Base-by-base conservation (phyloP, 2,329 filamentous ascomycete species). In the Hypoxylon sp. region DNA sequence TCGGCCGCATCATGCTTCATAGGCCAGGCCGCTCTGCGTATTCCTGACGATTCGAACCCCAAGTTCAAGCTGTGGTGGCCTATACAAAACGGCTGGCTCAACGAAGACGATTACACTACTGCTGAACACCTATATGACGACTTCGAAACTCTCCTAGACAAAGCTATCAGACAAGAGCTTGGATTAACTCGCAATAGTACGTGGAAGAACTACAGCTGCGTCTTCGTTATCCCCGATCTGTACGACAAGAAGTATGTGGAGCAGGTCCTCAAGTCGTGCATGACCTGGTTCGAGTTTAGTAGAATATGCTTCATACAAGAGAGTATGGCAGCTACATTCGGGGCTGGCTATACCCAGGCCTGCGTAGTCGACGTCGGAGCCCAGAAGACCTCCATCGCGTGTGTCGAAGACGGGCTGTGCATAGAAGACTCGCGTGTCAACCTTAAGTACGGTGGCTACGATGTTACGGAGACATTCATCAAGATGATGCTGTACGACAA, bases 401-500 rank as follows among this genome's bases (percentile, higher is more conserved):
- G 96, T 72, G 94, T 99, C 9, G 96, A 99, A 74, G 96, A 99
- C 78, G 96, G 96, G 1, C 91, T 99, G 80, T 94, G 93, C 75
- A 87, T 97, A 25, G 96, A 98, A 69, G 95, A 97, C 76, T 99
- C 96, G 14, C 89, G 96, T 14, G 88, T 99, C 76, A 98, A 98
- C 77, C 82, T 99, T 70, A 98, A 99, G 78, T 97, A 91, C 74
- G 96, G 96, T 53, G 96, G 96, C 0, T 90, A 87, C 73, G 96
- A 99, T 78, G 91, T 98, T 37, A 98, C 96, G 0, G 93, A 97
- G 73, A 92, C 93, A 0, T 97, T 99, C 74, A 86, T 97, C 77
- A 97, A 96, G 81, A 98, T 98, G 95, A 94, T 98, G 91, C 87
- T 99, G 2, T 94, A 91, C 79, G 94, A 97, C 77, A 91, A 96